phyloP scores from a whole-genome alignment of 2,329 filamentous ascomycete species.

The Neonectria ditissima region DNA sequence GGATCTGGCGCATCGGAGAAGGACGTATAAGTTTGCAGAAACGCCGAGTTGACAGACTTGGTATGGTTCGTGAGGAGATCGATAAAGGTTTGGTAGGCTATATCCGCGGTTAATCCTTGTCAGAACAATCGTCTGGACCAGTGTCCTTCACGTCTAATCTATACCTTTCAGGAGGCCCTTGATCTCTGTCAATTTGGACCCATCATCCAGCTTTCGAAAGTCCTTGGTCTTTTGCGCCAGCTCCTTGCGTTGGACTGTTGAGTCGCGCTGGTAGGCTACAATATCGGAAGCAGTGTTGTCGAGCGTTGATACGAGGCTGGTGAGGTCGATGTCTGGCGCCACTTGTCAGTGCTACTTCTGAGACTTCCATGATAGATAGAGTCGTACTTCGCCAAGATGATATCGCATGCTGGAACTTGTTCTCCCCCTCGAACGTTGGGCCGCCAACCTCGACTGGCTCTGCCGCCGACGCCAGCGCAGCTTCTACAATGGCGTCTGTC shows the following conservation, averaged over 20 bases:
- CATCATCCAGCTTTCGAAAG: conserved; percentile 92
- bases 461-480: conserved; percentile 41
- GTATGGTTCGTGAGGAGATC: conserved; percentile 96
- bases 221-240: conserved; percentile 99
- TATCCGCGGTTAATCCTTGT: conserved; percentile 25
- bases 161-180: conserved; percentile 89
- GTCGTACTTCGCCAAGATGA: conserved; percentile 90
- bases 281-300: conserved; percentile 97
- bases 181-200: conserved; percentile 86
- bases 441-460: conserved; percentile 41
- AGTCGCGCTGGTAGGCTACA: conserved; percentile 91
- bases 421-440: conserved; percentile 68
- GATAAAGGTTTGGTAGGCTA: conserved; percentile 97
- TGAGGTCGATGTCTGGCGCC: conserved; percentile 82
- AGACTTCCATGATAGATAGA: background rate
- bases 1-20: conserved; percentile 96
- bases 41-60: conserved; percentile 92
- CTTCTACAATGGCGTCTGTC: conserved; percentile 49
- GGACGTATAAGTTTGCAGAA: conserved; percentile 91
- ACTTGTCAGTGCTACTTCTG: conserved; percentile 32
- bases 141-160: background rate
- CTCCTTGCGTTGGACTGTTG: conserved; percentile 96
- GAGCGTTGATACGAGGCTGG: conserved; percentile 83
- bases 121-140: background rate
- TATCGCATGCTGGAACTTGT: conserved; percentile 97